Percentiles rank a stretch among this genome's conserved stretches.
phyloP scores from a whole-genome alignment of 495 filamentous ascomycete genomes.

The Neurospora sp. region DNA sequence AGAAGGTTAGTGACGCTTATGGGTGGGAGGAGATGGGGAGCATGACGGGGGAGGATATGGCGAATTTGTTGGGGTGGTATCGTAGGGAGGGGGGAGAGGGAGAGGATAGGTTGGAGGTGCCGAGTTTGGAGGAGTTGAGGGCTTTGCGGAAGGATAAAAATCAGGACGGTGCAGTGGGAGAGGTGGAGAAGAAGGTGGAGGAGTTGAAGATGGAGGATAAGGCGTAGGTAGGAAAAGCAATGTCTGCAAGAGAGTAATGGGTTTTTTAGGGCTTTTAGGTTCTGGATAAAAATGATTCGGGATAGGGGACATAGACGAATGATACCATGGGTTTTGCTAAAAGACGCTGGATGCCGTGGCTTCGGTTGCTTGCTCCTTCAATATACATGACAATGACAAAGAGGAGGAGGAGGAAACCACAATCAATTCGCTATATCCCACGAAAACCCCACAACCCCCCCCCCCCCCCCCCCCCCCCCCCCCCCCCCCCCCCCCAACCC shows the following conservation, averaged over 20 bases:
- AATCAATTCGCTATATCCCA: neutral
- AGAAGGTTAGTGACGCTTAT: slow-evolving; percentile 79
- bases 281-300: neutral
- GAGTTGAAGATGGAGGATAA: neutral
- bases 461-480: too few species aligned
- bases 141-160: slow-evolving; percentile 28
- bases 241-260: too few species aligned
- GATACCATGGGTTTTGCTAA: neutral
- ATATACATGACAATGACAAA: neutral
- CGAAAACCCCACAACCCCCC: too few species aligned
- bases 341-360: neutral
- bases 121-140: slow-evolving; percentile 37
- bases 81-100: slow-evolving; percentile 37
- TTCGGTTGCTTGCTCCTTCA: neutral
- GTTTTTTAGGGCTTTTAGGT: neutral
- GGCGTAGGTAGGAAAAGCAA: too few species aligned
- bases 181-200: neutral
- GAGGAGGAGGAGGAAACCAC: neutral
- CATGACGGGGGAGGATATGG: slow-evolving; percentile 81
- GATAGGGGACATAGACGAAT: too few species aligned
- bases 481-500: too few species aligned
- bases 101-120: slow-evolving; percentile 37
- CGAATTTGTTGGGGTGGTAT: slow-evolving; percentile 61
- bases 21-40: slow-evolving; percentile 74
- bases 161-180: neutral